These are phyloP conservation scores for Xerocomus spinulosus DNA, from an alignment of 768 basidiomycete genomes.

Conservation along the genomic window DNA sequence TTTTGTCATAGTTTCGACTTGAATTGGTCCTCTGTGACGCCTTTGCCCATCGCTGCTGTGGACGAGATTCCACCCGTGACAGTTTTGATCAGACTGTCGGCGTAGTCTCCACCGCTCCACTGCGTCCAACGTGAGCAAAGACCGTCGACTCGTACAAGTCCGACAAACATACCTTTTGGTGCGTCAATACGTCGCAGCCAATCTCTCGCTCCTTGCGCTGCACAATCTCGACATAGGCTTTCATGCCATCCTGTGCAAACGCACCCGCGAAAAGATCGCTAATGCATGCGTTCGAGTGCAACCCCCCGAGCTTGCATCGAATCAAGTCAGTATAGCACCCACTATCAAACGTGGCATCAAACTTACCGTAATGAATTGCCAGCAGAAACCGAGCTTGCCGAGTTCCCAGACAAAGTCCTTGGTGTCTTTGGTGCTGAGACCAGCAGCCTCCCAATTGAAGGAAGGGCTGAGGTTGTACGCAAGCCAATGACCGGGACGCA, in stretches of 20 bases:
- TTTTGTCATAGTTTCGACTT: slow-evolving; percentile 38
- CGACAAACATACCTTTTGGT: slow-evolving; percentile 73
- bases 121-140: slow-evolving; percentile 31
- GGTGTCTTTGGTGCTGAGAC: slow-evolving; percentile 82
- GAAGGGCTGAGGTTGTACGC: slow-evolving; percentile 95
- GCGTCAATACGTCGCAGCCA: slow-evolving; percentile 93
- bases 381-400: slow-evolving; percentile 93
- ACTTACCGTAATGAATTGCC: slow-evolving; percentile 97
- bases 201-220: slow-evolving; percentile 91
- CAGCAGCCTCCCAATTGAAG: slow-evolving; percentile 94
- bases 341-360: background rate
- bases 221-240: slow-evolving; percentile 94
- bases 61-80: slow-evolving; percentile 97
- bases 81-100: slow-evolving; percentile 87
- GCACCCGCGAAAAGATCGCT: slow-evolving; percentile 86
- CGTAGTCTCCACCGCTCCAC: slow-evolving; percentile 96
- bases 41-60: slow-evolving; percentile 98
- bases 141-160: background rate
- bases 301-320: slow-evolving; percentile 72
- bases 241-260: slow-evolving; percentile 95
- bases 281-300: slow-evolving; percentile 97
- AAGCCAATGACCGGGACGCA: slow-evolving; percentile 86
- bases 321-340: slow-evolving; percentile 2
- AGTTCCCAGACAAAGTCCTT: slow-evolving; percentile 87
- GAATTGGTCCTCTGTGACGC: slow-evolving; percentile 92